Evolutionary conservation across 2,329 filamentous ascomycete species (phyloP).

Genomic region (Talaromyces sp.): DNA sequence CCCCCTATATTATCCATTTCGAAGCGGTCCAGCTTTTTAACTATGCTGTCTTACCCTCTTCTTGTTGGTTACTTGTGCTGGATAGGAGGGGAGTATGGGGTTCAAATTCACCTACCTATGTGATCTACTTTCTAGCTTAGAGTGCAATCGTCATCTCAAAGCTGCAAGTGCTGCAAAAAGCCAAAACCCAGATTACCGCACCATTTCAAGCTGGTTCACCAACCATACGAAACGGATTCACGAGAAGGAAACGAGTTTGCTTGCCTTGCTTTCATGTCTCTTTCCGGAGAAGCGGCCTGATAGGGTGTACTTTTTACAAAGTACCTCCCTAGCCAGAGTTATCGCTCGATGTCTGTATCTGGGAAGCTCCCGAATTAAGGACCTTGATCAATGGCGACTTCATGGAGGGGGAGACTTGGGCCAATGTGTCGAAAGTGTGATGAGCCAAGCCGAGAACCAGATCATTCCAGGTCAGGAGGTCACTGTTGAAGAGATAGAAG

Average conservation of each 20-base stretch:
- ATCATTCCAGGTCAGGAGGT: conserved; percentile 40
- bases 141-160: conserved; percentile 42
- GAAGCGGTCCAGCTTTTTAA: not conserved
- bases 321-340: conserved; percentile 57
- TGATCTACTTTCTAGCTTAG: conserved; percentile 65
- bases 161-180: conserved; percentile 23
- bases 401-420: conserved; percentile 63
- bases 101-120: conserved; percentile 64
- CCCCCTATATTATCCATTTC: not conserved
- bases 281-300: conserved; percentile 72
- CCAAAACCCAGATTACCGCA: conserved; percentile 34
- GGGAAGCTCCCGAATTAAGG: conserved; percentile 53
- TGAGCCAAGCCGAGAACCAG: conserved; percentile 53
- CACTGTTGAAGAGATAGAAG: conserved; percentile 68
- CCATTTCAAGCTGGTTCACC: conserved; percentile 63
- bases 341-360: conserved; percentile 63
- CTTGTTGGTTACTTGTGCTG: not conserved
- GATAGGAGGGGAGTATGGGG: conserved; percentile 26
- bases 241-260: conserved; percentile 50
- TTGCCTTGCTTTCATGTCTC: conserved; percentile 68
- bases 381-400: conserved; percentile 59
- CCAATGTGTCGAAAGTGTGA: conserved; percentile 62
- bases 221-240: conserved; percentile 56
- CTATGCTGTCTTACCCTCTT: conserved; percentile 1
- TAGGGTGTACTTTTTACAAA: conserved; percentile 68